Conservation (phyloP, 108 stramenopile species). For the Nitzschia sp. region DNA sequence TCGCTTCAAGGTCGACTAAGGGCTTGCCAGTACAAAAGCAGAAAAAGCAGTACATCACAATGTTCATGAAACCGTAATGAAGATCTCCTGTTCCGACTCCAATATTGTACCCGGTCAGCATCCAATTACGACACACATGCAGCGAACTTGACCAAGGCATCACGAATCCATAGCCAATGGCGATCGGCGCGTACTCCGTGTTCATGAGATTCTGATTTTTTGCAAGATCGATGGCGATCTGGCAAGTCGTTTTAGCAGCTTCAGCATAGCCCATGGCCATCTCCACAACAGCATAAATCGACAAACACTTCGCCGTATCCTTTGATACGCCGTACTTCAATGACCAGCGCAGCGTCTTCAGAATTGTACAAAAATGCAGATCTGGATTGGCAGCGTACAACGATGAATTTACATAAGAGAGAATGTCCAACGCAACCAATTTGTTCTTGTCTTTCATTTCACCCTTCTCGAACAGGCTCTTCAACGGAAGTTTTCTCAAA, state of each 20-base stretch:
- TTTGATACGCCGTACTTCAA: constrained; percentile 9
- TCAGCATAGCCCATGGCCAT: not conserved
- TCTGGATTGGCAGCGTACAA: constrained; percentile 7
- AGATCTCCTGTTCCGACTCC: constrained; percentile 32
- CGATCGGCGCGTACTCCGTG: constrained; percentile 5
- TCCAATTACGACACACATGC: not conserved
- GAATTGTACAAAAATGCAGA: not conserved
- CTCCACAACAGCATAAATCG: not conserved
- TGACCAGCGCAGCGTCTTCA: constrained; percentile 17
- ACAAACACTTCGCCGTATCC: not conserved
- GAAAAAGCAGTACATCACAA: constrained; percentile 7
- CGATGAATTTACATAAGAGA: not conserved
- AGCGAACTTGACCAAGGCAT: constrained; percentile 5
- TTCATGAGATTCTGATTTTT: not conserved
- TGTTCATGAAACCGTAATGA: constrained; percentile 25
- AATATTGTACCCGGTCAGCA: constrained; percentile 2
- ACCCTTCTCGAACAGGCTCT: not conserved
- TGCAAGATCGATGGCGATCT: not conserved
- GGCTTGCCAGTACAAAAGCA: constrained; percentile 10
- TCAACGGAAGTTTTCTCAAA: constrained; percentile 6
- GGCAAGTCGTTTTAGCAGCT: not conserved
- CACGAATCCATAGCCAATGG: constrained; percentile 3
- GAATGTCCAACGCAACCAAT: constrained; percentile 8
- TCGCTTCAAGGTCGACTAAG: not conserved
- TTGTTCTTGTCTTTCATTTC: constrained; percentile 12